Percentiles rank a stretch among this genome's conserved stretches.
Conservation (phyloP, 495 filamentous ascomycete genomes). For the Aspergillus affinis region DNA sequence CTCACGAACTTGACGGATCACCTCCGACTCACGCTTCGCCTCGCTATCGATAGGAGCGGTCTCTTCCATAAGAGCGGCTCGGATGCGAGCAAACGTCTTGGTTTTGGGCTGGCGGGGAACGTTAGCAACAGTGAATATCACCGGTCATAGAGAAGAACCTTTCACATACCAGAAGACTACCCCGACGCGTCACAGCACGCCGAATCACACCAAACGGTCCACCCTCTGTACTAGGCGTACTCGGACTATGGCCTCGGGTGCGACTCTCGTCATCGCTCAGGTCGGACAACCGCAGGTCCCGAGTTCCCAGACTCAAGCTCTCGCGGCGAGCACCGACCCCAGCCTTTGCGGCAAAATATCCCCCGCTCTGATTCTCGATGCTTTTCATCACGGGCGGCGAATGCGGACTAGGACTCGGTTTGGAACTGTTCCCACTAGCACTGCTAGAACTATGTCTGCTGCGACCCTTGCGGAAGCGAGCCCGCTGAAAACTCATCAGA, state of each 20-base stretch:
- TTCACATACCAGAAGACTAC: slow-evolving; percentile 76
- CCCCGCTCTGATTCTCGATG: slow-evolving; percentile 50
- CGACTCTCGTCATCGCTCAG: slow-evolving; percentile 74
- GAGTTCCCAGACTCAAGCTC: slow-evolving; percentile 82
- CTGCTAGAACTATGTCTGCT: slow-evolving; percentile 69
- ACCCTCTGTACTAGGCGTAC: slow-evolving; percentile 37
- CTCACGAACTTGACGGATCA: slow-evolving; percentile 90
- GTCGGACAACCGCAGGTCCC: slow-evolving; percentile 82
- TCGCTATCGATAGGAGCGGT: slow-evolving; percentile 83
- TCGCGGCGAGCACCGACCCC: slow-evolving; percentile 65
- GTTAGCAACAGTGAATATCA: slow-evolving; percentile 12
- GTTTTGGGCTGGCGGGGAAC: slow-evolving; percentile 72
- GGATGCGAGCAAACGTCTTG: slow-evolving; percentile 89
- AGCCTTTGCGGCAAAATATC: slow-evolving; percentile 47
- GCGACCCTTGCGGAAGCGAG: slow-evolving; percentile 53
- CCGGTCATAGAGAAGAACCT: neutral
- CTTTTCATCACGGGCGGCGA: slow-evolving; percentile 66
- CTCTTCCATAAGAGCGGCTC: slow-evolving; percentile 86
- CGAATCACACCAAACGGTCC: slow-evolving; percentile 54
- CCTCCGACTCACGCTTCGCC: slow-evolving; percentile 87
- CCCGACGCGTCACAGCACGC: slow-evolving; percentile 75
- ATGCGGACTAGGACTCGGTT: slow-evolving; percentile 61
- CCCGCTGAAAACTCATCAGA: slow-evolving; percentile 74
- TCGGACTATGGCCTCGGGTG: slow-evolving; percentile 45
- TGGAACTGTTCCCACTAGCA: slow-evolving; percentile 67